phyloP scores from a whole-genome alignment of 805 yeast genomes.

The Nakazawaea pomicola region DNA sequence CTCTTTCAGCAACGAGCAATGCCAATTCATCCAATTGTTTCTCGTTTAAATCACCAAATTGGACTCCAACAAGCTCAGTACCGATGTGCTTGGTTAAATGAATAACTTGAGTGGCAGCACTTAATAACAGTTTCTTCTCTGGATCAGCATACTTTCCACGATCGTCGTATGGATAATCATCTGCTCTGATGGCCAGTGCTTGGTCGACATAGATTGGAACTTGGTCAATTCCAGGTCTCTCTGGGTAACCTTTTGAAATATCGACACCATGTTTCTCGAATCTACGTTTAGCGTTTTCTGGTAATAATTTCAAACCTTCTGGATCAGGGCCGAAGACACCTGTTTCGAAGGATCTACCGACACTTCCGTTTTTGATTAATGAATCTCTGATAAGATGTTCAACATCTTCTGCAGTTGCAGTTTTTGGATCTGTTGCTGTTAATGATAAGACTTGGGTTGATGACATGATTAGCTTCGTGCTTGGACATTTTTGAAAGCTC shows the following conservation, averaged over 20 bases:
- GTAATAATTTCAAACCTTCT: slow-evolving; percentile 21
- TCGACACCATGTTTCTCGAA: slow-evolving; percentile 31
- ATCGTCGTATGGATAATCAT: slow-evolving; percentile 28
- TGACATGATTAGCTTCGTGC: background rate
- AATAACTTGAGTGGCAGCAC: slow-evolving; percentile 36
- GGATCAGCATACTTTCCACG: slow-evolving; percentile 33
- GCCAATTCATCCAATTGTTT: slow-evolving; percentile 39
- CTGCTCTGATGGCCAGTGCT: slow-evolving; percentile 30
- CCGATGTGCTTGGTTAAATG: slow-evolving; percentile 42
- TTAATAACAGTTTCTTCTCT: slow-evolving; percentile 34
- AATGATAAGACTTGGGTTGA: background rate
- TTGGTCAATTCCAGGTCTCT: slow-evolving; percentile 25
- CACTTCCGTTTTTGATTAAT: background rate
- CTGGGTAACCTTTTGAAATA: slow-evolving; percentile 33
- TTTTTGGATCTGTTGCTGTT: background rate
- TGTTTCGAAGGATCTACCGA: background rate
- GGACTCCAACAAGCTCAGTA: slow-evolving; percentile 45
- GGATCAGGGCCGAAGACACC: slow-evolving; percentile 2
- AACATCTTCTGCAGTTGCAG: background rate
- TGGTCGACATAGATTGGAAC: slow-evolving; percentile 36
- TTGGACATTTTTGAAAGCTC: too few species aligned
- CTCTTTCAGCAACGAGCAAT: slow-evolving; percentile 36
- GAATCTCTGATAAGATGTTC: background rate
- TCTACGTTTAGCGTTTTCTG: slow-evolving; percentile 24
- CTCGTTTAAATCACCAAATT: slow-evolving; percentile 34